Evolutionary conservation across 176 grass and related monocot genomes (phyloP).

Genomic region (Juncus inflexus): DNA sequence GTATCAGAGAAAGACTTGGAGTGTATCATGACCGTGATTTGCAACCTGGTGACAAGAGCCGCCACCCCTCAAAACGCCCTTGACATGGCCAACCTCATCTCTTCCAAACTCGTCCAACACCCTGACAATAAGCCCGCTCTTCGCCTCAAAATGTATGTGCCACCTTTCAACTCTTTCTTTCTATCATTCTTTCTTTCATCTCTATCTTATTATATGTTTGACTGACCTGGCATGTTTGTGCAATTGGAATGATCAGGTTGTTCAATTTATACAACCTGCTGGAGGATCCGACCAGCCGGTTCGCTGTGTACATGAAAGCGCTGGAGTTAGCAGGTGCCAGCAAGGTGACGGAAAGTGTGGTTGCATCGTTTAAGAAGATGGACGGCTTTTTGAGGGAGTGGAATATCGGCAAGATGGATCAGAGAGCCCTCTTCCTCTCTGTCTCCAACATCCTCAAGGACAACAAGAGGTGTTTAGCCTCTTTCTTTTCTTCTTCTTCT

Average conservation of each 20-base stretch:
- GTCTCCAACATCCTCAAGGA: constrained; percentile 71
- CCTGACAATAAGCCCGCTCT: constrained; percentile 53
- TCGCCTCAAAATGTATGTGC: constrained; percentile 73
- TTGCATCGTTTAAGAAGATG: constrained; percentile 78
- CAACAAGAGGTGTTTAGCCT: constrained; percentile 51
- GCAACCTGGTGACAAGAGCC: constrained; percentile 74
- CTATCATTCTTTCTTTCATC: not conserved
- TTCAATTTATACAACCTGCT: constrained; percentile 87
- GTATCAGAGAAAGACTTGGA: constrained; percentile 88
- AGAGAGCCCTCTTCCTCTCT: constrained; percentile 60
- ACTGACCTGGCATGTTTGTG: not conserved
- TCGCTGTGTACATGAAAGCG: constrained; percentile 69
- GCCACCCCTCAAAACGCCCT: constrained; percentile 61
- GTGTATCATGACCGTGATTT: constrained; percentile 72
- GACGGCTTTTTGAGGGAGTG: constrained; percentile 63
- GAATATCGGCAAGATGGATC: constrained; percentile 63
- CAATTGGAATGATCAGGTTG: constrained; percentile 34
- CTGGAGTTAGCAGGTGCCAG: constrained; percentile 53
- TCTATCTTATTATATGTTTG: not conserved
- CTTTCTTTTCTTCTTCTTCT: not conserved
- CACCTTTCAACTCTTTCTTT: not conserved
- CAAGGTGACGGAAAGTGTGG: constrained; percentile 57
- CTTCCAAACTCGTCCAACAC: constrained; percentile 63
- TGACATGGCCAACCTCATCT: constrained; percentile 71
- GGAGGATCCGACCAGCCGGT: constrained; percentile 49